Base-by-base conservation (phyloP, 768 basidiomycete genomes). In the Suillus placidus region DNA sequence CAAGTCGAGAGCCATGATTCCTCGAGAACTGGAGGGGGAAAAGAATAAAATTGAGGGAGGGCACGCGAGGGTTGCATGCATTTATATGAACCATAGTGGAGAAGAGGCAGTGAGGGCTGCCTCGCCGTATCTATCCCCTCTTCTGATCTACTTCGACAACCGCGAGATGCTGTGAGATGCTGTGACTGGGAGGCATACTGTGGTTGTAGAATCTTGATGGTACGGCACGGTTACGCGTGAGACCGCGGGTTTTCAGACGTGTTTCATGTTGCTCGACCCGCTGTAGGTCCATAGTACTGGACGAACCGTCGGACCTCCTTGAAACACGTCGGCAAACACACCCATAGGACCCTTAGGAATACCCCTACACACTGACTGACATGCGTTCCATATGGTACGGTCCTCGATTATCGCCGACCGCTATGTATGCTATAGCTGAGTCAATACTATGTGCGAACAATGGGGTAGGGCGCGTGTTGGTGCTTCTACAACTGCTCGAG, bases 1-100 rank as follows among this genome's bases (percentile, higher is more conserved):
- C 40, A 26, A 26, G 26, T 26, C 26, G 57, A 83, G 75, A 34
- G 73, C 38, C 77, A 82, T 80, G 57, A 67, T 66, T 66, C 16
- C 45, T 40, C 65, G 54, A 1, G 57, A 34, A 67, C n/a, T 54
- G 23, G 16, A 34, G 43, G 61, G 56, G 38, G 38, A 34, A 51
- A 62, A 35, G 30, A 18, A 63, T 60, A 42, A 54, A 49, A 62
- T 42, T 52, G 42, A 35, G 68, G 64, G 38, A 26, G 52, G 58
- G 47, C 55, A 42, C 37, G 45, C 6, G 32, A 52, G 18, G 14
- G 34, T 23, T 45, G 51, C 13, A 40, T 32, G 30, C 20, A 57
- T 71, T 76, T 76, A 61, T 71, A 69, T 10, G 49, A 60, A 42
- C n/a, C 20, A n/a, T 3, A n/a, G 5, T n/a, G 45, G 51, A 16